A percentile compares a stretch with the other conserved stretches of the same genome.
These are phyloP conservation scores for Blepharisma stoltei DNA, from an alignment of 73 alveolate species.

Conservation along the genomic window DNA sequence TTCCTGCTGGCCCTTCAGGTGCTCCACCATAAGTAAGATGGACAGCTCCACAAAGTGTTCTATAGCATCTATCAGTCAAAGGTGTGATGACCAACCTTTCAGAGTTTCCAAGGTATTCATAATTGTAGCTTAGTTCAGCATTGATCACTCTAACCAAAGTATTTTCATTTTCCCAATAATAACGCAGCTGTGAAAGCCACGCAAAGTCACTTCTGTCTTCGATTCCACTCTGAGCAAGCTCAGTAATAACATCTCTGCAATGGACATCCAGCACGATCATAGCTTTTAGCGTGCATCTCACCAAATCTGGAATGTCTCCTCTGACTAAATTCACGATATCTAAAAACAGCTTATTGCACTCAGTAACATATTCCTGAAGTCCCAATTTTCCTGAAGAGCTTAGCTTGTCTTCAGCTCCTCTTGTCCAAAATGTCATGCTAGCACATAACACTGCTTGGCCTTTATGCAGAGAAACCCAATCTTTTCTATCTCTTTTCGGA, in stretches of 20 bases:
- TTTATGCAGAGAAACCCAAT: slow-evolving; percentile 87
- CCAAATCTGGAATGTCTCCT: slow-evolving; percentile 92
- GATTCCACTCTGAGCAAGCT: slow-evolving; percentile 69
- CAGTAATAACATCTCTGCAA: slow-evolving; percentile 89
- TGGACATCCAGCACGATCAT: slow-evolving; percentile 97
- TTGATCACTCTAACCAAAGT: slow-evolving; percentile 63
- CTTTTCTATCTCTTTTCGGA: slow-evolving; percentile 76
- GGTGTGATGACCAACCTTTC: slow-evolving; percentile 97
- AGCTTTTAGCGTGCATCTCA: slow-evolving; percentile 94
- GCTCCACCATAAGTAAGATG: slow-evolving; percentile 99
- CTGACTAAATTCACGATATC: slow-evolving; percentile 98
- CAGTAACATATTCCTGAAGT: slow-evolving; percentile 67
- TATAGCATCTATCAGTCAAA: slow-evolving; percentile 97
- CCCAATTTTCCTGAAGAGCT: slow-evolving; percentile 87
- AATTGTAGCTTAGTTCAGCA: slow-evolving; percentile 83
- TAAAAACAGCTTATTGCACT: slow-evolving; percentile 77
- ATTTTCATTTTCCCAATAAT: slow-evolving; percentile 86
- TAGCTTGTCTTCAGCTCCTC: slow-evolving; percentile 90
- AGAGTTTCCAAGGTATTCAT: slow-evolving; percentile 98
- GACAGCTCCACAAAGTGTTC: slow-evolving; percentile 98
- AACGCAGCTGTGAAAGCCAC: slow-evolving; percentile 99
- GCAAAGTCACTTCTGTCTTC: slow-evolving; percentile 89
- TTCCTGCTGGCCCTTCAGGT: slow-evolving; percentile 98
- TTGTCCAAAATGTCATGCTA: slow-evolving; percentile 95
- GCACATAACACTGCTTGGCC: slow-evolving; percentile 97